Percentiles rank a stretch among this genome's conserved stretches.
phyloP scores from a whole-genome alignment of 495 filamentous ascomycete genomes.

The Pyronema omphalodes region DNA sequence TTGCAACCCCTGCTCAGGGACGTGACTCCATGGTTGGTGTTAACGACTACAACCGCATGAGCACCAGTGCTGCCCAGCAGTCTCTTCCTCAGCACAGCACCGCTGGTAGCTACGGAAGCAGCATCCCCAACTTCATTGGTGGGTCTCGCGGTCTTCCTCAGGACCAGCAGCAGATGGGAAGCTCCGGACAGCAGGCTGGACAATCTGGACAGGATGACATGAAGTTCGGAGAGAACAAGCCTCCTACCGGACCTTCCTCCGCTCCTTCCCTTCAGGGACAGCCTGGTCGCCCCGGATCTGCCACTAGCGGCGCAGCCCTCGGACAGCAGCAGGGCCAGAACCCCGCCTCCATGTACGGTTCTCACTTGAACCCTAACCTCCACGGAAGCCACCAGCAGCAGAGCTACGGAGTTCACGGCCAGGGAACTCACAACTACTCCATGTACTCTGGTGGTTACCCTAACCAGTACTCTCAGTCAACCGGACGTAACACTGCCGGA shows the following conservation, averaged over 20 bases:
- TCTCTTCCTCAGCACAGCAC: slow-evolving; percentile 21
- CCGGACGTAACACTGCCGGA: slow-evolving; percentile 7
- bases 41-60: slow-evolving; percentile 20
- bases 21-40: slow-evolving; percentile 14
- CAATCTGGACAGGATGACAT: slow-evolving; percentile 22
- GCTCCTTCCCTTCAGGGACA: slow-evolving; percentile 22
- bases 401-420: slow-evolving; percentile 19
- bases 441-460: slow-evolving; percentile 21
- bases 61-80: slow-evolving; percentile 19
- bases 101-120: slow-evolving; percentile 13
- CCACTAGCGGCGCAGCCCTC: slow-evolving; percentile 20
- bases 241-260: slow-evolving; percentile 23
- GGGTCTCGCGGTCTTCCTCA: slow-evolving; percentile 20
- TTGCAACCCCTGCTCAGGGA: slow-evolving; percentile 22
- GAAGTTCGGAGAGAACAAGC: slow-evolving; percentile 25
- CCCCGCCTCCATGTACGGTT: slow-evolving; percentile 18
- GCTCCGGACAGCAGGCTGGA: slow-evolving; percentile 13
- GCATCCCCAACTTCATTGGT: slow-evolving; percentile 22
- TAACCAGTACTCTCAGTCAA: slow-evolving; percentile 14
- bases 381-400: slow-evolving; percentile 16
- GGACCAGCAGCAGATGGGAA: slow-evolving; percentile 22
- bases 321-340: slow-evolving; percentile 19
- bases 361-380: slow-evolving; percentile 22
- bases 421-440: slow-evolving; percentile 17
- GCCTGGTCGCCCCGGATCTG: slow-evolving; percentile 22